phyloP scores from a whole-genome alignment of 805 yeast genomes.

The Saccharomycopsis lassenensis region DNA sequence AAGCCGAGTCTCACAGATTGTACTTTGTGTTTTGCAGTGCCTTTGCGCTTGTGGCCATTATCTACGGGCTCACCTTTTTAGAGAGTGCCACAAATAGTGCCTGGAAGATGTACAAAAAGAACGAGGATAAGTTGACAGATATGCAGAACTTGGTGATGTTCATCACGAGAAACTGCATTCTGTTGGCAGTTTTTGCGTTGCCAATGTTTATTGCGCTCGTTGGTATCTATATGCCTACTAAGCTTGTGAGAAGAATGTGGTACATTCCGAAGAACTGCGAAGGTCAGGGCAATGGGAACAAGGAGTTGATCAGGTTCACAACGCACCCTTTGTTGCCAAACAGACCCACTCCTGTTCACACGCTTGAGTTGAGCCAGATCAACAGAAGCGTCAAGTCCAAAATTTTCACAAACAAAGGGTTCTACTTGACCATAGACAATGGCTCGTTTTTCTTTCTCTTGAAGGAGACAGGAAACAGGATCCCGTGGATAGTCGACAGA shows the following conservation, averaged over 20 bases:
- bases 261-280: constrained; percentile 42
- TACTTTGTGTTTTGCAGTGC: constrained; percentile 63
- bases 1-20: constrained; percentile 72
- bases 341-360: constrained; percentile 61
- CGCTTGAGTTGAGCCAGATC: constrained; percentile 48
- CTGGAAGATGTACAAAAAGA: constrained; percentile 40
- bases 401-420: constrained; percentile 81
- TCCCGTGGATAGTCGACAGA: constrained; percentile 73
- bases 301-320: constrained; percentile 49
- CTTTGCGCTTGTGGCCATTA: constrained; percentile 53
- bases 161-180: constrained; percentile 27
- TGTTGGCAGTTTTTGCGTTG: constrained; percentile 29
- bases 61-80: constrained; percentile 53
- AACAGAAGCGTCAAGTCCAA: constrained; percentile 49
- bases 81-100: constrained; percentile 48
- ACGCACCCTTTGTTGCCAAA: constrained; percentile 72
- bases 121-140: constrained; percentile 34
- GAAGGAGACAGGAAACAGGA: constrained; percentile 41
- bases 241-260: constrained; percentile 67
- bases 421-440: constrained; percentile 72
- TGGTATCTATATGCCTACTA: constrained; percentile 49
- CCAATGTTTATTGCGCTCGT: constrained; percentile 32
- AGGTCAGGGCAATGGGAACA: constrained; percentile 19
- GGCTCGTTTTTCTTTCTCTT: constrained; percentile 64
- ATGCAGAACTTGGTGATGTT: constrained; percentile 28